Evolutionary conservation across 208 protist species (phyloP).

Genomic region (Leishmania tropica): DNA sequence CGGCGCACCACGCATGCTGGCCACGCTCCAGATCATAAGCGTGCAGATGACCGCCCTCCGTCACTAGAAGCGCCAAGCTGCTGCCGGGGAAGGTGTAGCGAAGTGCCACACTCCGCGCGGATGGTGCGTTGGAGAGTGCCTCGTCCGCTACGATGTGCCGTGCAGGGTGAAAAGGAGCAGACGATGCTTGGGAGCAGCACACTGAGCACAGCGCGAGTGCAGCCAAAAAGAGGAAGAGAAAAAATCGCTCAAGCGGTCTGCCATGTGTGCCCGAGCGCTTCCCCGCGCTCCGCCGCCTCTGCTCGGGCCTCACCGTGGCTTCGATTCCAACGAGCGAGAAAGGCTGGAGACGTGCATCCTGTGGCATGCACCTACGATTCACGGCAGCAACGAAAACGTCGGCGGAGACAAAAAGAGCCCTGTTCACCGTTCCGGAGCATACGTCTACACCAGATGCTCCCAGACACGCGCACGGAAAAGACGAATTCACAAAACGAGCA

Average conservation of each 20-base stretch:
- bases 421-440: background rate
- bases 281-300: background rate
- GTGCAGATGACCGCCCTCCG: constrained; percentile 44
- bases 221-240: background rate
- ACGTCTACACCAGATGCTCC: background rate
- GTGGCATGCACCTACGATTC: background rate
- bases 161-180: background rate
- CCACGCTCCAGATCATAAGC: constrained; percentile 48
- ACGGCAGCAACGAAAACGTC: background rate
- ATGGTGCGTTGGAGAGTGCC: background rate
- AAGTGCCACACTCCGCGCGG: constrained; percentile 31
- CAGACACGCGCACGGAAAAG: background rate
- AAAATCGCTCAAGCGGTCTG: background rate
- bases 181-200: background rate
- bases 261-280: background rate
- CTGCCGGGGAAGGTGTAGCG: constrained; percentile 38
- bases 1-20: constrained; percentile 34
- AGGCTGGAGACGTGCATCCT: constrained; percentile 2
- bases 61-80: constrained; percentile 53
- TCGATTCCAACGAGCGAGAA: constrained; percentile 1
- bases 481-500: background rate
- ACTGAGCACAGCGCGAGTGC: background rate
- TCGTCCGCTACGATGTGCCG: background rate
- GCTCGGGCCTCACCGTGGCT: background rate
- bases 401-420: background rate